Evolutionary conservation across 2,329 filamentous ascomycete genomes (phyloP), one percentile per base, ranked within the genome.

Genomic region (Eurotiales sp.): DNA sequence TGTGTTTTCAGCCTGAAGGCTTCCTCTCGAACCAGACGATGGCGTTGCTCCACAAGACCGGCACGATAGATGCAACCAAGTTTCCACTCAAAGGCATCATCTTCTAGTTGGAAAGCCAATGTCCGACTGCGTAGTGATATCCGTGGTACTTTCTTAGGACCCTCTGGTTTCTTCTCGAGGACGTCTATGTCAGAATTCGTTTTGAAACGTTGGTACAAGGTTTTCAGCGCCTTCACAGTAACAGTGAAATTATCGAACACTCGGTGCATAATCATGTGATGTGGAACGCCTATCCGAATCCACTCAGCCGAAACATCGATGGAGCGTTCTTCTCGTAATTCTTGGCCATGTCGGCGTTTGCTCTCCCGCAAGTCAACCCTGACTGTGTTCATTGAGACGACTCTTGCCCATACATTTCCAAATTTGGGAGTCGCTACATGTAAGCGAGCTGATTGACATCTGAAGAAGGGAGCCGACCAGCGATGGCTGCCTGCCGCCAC

Each of bases 11-110:
- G 76, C 12, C 84, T 77, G 69, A 95, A 97, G 0, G 92, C 92
- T 58, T 95, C 90, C 66, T 96, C 90, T 39, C 93, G 84, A 4
- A 92, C 91, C 50, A 95, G 75, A 17, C 93, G 82, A 68, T 97
- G 93, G 65, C 86, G 85, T 69, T 97, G 92, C 68, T 99, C 93
- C 50, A 91, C 76, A 17, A 92, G 78, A 0, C 95, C 93, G 41
- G 89, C 83, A 27, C 92, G 85, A 67, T 97, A 99, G 46, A 99
- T 99, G 64, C 90, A 85, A 14, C 91, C 90, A 8, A 99, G 76
- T 66, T 96, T 97, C 88, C 91, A 99, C 67, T 99, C 93, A 62
- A 99, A 99, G 0, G 89, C 86, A 45, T 93, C 92, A 66, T 99
- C 93, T 70, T 99, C 93, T 30, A 99, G 77, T 64, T 97, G 92